A percentile compares a stretch with the other conserved stretches of the same genome.
Conservation (phyloP, 345 rosid species). For the Litchi chinensis region DNA sequence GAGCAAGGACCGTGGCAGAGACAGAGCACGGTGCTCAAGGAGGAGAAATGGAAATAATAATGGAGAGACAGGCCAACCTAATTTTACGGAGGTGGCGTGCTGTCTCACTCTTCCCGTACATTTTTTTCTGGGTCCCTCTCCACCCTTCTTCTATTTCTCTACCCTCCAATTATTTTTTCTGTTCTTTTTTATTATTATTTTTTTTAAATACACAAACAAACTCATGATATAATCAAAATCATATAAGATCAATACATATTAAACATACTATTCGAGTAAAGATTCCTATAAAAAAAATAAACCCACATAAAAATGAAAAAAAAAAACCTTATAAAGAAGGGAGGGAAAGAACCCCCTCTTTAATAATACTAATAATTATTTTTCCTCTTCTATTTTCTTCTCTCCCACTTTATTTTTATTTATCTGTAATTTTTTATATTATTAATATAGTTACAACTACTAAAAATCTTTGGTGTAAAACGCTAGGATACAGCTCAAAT, state of each 20-base stretch:
- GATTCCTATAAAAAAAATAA: too few relatives aligned
- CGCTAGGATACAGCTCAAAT: too few relatives aligned
- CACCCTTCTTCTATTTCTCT: background rate
- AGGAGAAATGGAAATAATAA: constrained; percentile 2
- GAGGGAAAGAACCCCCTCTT: too few relatives aligned
- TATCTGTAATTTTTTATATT: background rate
- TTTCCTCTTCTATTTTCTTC: background rate
- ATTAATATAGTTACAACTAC: too few relatives aligned
- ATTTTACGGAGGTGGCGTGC: constrained; percentile 64
- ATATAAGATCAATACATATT: too few relatives aligned
- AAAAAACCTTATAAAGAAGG: too few relatives aligned
- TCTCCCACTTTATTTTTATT: background rate
- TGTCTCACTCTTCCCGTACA: constrained; percentile 41
- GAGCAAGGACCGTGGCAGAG: background rate
- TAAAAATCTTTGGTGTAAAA: too few relatives aligned
- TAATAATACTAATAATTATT: too few relatives aligned
- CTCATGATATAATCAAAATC: too few relatives aligned
- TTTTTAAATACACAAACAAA: too few relatives aligned
- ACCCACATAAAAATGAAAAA: too few relatives aligned
- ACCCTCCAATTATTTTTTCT: constrained; percentile 12
- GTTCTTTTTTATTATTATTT: background rate
- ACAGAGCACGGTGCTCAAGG: constrained; percentile 57
- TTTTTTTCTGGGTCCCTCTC: background rate
- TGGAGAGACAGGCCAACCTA: constrained; percentile 34
- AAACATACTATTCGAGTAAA: too few relatives aligned